Base-by-base conservation (phyloP, 2,329 filamentous ascomycete genomes). In the Claviceps sp. region DNA sequence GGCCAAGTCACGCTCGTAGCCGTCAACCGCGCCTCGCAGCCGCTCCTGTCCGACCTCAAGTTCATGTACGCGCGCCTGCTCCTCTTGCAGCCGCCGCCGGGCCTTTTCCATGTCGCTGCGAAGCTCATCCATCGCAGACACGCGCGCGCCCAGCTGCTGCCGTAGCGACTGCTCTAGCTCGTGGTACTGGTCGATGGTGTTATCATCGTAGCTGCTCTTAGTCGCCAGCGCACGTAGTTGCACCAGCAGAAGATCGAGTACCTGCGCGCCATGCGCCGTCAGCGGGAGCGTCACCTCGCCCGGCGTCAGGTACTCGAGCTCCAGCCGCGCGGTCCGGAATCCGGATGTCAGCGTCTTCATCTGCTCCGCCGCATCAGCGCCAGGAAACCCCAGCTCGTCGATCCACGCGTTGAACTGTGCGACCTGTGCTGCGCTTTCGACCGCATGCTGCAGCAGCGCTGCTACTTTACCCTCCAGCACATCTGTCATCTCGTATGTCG, bases 261-360 rank as follows among this genome's bases (percentile, higher is more conserved):
- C 70, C 49, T 77, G 71, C 1, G 74, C 74, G 2, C 78, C 78
- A 48, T 73, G 73, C 0, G 73, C 72, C 0, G 71, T 71, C 0
- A 80, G 65, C 0, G 78, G 76, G 0, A 80, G 68, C 0, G 70
- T 59, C n/a, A 75, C 66, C 60, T 83, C 79, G 5, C 79, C 79
- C 0, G 79, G 79, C 0, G 73, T 76, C 20, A 82, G 69, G 58
- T 82, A 82, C 61, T 83, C 80, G 2, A 83, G 72, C 57, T 83
- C 79, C 0, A 82, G 65, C 1, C 80, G 73, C 1, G 79, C 79
- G 2, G 73, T 63, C 20, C 79, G 75, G 64, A 83, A 77, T 2
- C 73, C 70, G 2, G 67, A 55, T 0, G 69, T 61, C 13, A 83
- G 69, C 0, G 72, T 68, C 1, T 66, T 54, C 7, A 82, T 59